A percentile compares a stretch with the other conserved stretches of the same genome.
Evolutionary conservation across 2,329 filamentous ascomycete species (phyloP).

Genomic region (Coniochaeta pulveracea): DNA sequence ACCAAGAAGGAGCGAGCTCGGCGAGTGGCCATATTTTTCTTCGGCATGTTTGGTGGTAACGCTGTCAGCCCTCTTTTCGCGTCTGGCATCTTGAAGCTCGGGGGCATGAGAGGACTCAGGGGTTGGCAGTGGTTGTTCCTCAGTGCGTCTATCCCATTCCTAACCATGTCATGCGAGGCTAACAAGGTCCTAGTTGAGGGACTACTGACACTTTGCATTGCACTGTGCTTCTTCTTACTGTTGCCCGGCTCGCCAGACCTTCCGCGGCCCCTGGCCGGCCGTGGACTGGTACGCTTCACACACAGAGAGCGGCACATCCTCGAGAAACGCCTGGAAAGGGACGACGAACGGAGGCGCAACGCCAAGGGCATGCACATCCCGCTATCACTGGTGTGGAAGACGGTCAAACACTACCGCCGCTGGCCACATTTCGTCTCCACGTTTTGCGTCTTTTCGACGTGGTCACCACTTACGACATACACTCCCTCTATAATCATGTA

Average conservation of each 20-base stretch:
- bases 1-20: slow-evolving; percentile 30
- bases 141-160: slow-evolving; percentile 16
- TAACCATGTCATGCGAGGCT: slow-evolving; percentile 4
- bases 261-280: slow-evolving; percentile 24
- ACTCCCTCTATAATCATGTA: slow-evolving; percentile 33
- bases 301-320: slow-evolving; percentile 20
- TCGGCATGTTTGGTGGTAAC: slow-evolving; percentile 40
- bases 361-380: slow-evolving; percentile 24
- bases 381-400: slow-evolving; percentile 27
- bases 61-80: slow-evolving; percentile 36
- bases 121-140: slow-evolving; percentile 41
- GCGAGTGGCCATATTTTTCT: slow-evolving; percentile 37
- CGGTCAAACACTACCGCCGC: slow-evolving; percentile 28
- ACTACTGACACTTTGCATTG: slow-evolving; percentile 27
- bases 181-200: slow-evolving; percentile 26
- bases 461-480: slow-evolving; percentile 39
- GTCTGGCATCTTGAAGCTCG: slow-evolving; percentile 32
- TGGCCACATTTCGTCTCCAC: slow-evolving; percentile 38
- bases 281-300: slow-evolving; percentile 25
- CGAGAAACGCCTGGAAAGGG: slow-evolving; percentile 20
- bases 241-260: slow-evolving; percentile 29
- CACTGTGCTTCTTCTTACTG: slow-evolving; percentile 25
- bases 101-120: slow-evolving; percentile 24
- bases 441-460: slow-evolving; percentile 38
- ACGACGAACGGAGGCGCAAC: slow-evolving; percentile 17